Base-by-base conservation (phyloP, 2,329 filamentous ascomycete genomes). In the Verticillium zaregamsianum region DNA sequence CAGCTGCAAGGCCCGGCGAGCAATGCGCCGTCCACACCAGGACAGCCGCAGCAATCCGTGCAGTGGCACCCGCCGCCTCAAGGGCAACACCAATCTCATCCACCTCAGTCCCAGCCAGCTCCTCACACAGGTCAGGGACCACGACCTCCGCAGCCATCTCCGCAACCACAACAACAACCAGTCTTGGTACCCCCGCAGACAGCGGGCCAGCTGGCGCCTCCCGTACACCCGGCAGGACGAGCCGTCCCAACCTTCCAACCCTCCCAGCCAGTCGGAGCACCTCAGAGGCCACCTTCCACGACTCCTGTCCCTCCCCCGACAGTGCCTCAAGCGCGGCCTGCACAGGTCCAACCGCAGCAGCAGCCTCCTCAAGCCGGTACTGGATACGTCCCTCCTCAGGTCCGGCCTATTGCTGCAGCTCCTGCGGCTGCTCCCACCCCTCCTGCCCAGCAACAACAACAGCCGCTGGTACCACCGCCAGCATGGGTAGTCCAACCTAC, bases 101-200 rank as follows among this genome's bases (percentile, higher is more conserved):
- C 63, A 15, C 62, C 63, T 20, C 64, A 64, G 35, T 59, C 64
- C 49, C 61, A 60, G 33, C 66, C 68, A 55, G 65, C 59, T 31
- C 63, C 62, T 12, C 69, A 68, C 20, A 62, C 57, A 4, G 67
- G 67, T 17, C 64, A 63, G 39, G 69, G 69, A 12, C 64, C 66
- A 28, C 65, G 68, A 37, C 61, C 64, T 11, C 68, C 68, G 17
- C 65, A 68, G 57, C 63, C 65, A 17, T 60, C 66, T 28, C 72
- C 69, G 40, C 32, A 67, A 40, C 28, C 28, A 28, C 70, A 69
- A 37, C 66, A 65, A 35, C 49, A 57, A 23, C 70, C 71, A 37
- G 70, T 72, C 5, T 67, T 74, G 52, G 71, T 71, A 23, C 72
- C 72, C 23, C 73, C 76, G 55, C 78, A 78, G 59, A 65, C 69